Evolutionary conservation across 169 alveolate genomes (phyloP).

Genomic region (Blepharisma undulans): DNA sequence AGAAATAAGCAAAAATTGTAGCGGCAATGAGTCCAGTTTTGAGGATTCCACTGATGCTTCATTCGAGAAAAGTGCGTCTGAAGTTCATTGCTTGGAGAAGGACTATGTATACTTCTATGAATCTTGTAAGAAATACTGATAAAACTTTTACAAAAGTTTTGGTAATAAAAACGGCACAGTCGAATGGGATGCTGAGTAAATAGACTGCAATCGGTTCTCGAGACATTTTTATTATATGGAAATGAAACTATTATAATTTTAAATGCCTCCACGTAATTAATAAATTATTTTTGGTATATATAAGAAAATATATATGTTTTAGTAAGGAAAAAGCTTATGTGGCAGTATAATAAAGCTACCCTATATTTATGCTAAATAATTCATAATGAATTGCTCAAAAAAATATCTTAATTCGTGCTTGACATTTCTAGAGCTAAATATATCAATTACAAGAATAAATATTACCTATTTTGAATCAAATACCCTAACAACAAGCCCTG

Average conservation of each 20-base stretch:
- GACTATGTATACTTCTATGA: not conserved
- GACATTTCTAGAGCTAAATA: too few species aligned
- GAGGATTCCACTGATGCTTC: not conserved
- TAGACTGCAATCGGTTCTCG: not conserved
- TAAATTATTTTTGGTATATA: too few species aligned
- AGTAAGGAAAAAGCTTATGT: too few species aligned
- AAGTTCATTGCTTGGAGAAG: not conserved
- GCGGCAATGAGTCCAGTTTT: not conserved
- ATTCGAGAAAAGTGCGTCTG: not conserved
- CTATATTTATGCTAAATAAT: too few species aligned
- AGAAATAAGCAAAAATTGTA: not conserved
- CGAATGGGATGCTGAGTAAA: constrained; percentile 8
- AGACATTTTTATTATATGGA: not conserved
- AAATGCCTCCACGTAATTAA: too few species aligned
- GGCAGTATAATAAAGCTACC: too few species aligned
- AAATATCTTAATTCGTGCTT: too few species aligned
- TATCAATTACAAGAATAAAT: too few species aligned
- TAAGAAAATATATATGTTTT: too few species aligned
- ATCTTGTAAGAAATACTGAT: not conserved
- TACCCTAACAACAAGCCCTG: constrained; percentile 56
- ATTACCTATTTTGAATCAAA: constrained; percentile 4
- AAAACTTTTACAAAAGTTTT: not conserved
- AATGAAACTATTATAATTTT: not conserved
- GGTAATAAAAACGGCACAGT: not conserved
- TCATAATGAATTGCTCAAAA: too few species aligned